These are phyloP conservation scores for Aquilaria sinensis DNA, from an alignment of 345 rosid genomes.

Conservation along the genomic window DNA sequence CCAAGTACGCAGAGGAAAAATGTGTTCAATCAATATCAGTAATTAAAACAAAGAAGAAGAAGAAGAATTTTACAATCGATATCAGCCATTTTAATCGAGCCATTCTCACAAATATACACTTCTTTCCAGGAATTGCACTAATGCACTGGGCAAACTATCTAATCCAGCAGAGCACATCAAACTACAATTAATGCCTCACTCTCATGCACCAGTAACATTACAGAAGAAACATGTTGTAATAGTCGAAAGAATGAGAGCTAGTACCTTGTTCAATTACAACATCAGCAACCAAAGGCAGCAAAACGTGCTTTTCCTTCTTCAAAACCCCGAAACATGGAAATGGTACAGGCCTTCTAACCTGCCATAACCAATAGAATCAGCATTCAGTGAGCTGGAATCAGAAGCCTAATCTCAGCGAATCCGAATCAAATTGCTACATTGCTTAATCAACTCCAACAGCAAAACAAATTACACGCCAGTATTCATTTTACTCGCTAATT, in stretches of 20 bases:
- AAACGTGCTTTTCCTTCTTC: slow-evolving; percentile 62
- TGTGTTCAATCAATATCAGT: not conserved
- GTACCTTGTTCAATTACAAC: slow-evolving; percentile 63
- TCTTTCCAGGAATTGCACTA: too few relatives aligned
- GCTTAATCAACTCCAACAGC: not conserved
- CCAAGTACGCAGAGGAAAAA: not conserved
- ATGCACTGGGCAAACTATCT: too few relatives aligned
- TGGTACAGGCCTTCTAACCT: slow-evolving; percentile 55
- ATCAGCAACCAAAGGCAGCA: slow-evolving; percentile 58
- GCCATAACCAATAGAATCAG: slow-evolving; percentile 7
- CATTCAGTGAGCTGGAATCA: not conserved
- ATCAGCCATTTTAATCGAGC: too few relatives aligned
- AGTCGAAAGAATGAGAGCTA: too few relatives aligned
- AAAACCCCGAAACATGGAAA: slow-evolving; percentile 67
- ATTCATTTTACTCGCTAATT: not conserved
- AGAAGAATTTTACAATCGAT: too few relatives aligned
- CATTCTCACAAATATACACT: too few relatives aligned
- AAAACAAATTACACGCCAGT: not conserved
- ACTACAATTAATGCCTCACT: too few relatives aligned
- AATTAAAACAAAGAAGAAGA: not conserved
- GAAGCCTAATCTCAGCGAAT: not conserved
- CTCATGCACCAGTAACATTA: too few relatives aligned
- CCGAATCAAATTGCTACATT: not conserved
- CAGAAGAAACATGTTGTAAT: too few relatives aligned
- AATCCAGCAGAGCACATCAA: too few relatives aligned